Base-by-base conservation (phyloP, 2,329 filamentous ascomycete species). In the Neopestalotiopsis clavispora region DNA sequence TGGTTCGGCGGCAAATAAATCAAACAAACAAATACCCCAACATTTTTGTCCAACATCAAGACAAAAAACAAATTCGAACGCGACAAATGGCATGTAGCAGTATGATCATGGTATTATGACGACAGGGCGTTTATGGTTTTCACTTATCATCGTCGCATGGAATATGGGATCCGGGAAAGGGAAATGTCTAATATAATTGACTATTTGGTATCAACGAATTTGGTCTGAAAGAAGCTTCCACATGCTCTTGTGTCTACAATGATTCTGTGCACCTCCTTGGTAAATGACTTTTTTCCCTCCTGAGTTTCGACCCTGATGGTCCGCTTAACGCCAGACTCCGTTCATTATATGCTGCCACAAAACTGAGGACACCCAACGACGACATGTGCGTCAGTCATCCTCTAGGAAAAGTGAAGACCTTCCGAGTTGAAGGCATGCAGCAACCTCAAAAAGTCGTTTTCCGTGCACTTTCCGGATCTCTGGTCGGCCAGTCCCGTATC, bases 401-500 rank as follows among this genome's bases (percentile, higher is more conserved):
- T 84, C 34, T 80, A 94, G 71, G 89, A 92, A 79, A 98, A 98
- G 83, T 98, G 95, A 69, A 98, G 95, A 34, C 94, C 94, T 78
- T 97, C 94, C 73, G 94, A 89, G 78, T 98, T 97, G 80, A 98
- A 97, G 1, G 92, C 92, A 73, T 85, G 87, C 52, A 97, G 81
- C 72, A 98, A 80, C 74, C 91, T 91, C 78, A 99, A 82, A 78
- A 98, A 98, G 75, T 97, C 95, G 66, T 92, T 95, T 82, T 98
- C 94, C 76, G 98, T 94, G 76, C 94, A 97, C 84, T 96, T 91
- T 70, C 94, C 88, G 12, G 95, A 89, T 72, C 95, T 86, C 83
- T 92, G 94, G 70, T 97, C 94, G 3, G 91, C 91, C 67, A 98
- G 84, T 62, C 90, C 88, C 0, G 95, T 97, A 68, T 92, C 90